Conservation (phyloP, 768 basidiomycete species). For the Pleurotus pulmonarius region DNA sequence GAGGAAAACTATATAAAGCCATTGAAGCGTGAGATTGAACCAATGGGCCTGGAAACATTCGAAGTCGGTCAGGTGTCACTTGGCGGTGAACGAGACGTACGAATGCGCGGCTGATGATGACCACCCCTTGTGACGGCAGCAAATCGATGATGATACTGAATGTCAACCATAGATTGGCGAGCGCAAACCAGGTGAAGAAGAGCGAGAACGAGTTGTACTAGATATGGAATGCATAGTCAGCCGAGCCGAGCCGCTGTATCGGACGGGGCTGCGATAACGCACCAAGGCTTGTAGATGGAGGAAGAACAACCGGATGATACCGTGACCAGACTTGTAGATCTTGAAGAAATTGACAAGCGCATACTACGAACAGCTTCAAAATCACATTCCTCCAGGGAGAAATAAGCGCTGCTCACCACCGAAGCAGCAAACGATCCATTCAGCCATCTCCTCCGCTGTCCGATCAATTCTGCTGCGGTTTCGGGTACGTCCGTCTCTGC, state of each 20-base stretch:
- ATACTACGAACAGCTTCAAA: slow-evolving; percentile 43
- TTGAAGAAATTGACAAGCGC: slow-evolving; percentile 89
- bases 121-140: slow-evolving; percentile 47
- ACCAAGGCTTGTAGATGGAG: slow-evolving; percentile 90
- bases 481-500: slow-evolving; percentile 79
- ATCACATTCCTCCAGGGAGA: neutral
- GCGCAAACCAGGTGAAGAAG: slow-evolving; percentile 88
- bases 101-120: slow-evolving; percentile 70
- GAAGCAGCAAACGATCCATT: slow-evolving; percentile 77
- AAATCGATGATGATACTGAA: slow-evolving; percentile 93
- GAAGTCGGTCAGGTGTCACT: neutral
- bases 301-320: slow-evolving; percentile 90
- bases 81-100: slow-evolving; percentile 30
- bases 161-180: slow-evolving; percentile 89
- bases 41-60: slow-evolving; percentile 65
- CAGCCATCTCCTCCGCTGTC: slow-evolving; percentile 74
- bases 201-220: slow-evolving; percentile 84
- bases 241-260: neutral
- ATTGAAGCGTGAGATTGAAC: slow-evolving; percentile 77
- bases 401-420: slow-evolving; percentile 20
- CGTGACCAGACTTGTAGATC: slow-evolving; percentile 83
- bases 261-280: slow-evolving; percentile 21
- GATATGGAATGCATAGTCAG: neutral
- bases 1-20: slow-evolving; percentile 82
- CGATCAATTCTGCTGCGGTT: slow-evolving; percentile 66